phyloP scores from a whole-genome alignment of 352 stramenopile genomes.

The Pythium insidiosum region DNA sequence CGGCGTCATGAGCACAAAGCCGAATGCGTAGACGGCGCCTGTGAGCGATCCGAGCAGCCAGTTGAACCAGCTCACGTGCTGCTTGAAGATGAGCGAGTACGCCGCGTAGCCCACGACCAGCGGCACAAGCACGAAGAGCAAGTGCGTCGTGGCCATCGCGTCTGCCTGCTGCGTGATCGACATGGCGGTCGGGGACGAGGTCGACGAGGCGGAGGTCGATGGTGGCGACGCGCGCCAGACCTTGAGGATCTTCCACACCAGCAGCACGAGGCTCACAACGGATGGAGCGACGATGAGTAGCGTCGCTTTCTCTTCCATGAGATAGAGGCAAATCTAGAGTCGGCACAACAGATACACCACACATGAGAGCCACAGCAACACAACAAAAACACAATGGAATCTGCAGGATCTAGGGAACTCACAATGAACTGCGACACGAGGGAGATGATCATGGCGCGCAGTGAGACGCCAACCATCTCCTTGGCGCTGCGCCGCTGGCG shows the following conservation, averaged over 20 bases:
- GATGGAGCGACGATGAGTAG: constrained; percentile 86
- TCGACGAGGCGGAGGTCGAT: constrained; percentile 14
- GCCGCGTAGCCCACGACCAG: constrained; percentile 66
- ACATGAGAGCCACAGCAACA: too few species aligned
- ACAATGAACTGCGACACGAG: constrained; percentile 89
- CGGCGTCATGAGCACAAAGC: constrained; percentile 88
- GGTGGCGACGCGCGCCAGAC: constrained; percentile 36
- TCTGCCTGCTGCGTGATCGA: constrained; percentile 63
- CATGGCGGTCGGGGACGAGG: constrained; percentile 19
- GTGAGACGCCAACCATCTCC: constrained; percentile 91
- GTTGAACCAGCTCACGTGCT: constrained; percentile 73
- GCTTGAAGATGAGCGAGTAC: constrained; percentile 81
- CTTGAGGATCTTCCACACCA: constrained; percentile 86
- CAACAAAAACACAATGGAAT: too few species aligned
- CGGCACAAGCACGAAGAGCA: constrained; percentile 69
- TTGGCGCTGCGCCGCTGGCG: constrained; percentile 78
- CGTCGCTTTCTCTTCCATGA: constrained; percentile 93
- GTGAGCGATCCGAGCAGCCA: constrained; percentile 85
- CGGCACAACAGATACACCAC: background rate
- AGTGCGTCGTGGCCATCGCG: constrained; percentile 74
- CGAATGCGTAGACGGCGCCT: constrained; percentile 85
- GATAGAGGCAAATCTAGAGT: constrained; percentile 86
- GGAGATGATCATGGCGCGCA: constrained; percentile 90
- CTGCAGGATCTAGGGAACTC: too few species aligned
- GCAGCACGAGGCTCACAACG: constrained; percentile 60